Evolutionary conservation across 2,329 filamentous ascomycete species (phyloP).

Genomic region (Pseudogymnoascus sp.): DNA sequence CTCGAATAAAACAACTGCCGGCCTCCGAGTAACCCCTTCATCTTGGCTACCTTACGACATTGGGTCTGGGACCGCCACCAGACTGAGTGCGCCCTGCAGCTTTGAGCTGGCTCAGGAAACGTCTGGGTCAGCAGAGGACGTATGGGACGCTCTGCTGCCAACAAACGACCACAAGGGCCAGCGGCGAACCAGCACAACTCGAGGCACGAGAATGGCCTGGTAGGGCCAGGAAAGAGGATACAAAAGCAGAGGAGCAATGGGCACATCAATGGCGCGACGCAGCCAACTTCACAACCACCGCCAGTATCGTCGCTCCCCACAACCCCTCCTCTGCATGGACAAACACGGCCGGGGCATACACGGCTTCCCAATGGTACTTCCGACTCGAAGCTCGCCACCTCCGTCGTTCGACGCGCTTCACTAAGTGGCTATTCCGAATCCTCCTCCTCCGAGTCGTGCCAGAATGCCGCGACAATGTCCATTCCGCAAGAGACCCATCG

Average conservation of each 20-base stretch:
- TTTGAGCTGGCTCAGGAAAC: constrained; percentile 28
- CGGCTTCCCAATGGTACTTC: constrained; percentile 20
- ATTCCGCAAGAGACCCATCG: constrained; percentile 46
- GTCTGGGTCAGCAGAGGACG: constrained; percentile 30
- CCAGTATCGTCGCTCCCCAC: constrained; percentile 34
- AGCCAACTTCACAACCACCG: constrained; percentile 30
- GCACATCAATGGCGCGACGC: constrained; percentile 44
- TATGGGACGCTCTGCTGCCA: constrained; percentile 29
- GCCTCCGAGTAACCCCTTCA: background rate
- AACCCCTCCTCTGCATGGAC: constrained; percentile 33
- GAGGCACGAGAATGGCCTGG: constrained; percentile 81
- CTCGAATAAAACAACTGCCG: background rate
- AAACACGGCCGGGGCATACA: constrained; percentile 18
- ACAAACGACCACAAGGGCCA: constrained; percentile 35
- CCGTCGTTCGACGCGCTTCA: constrained; percentile 40
- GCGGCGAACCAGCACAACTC: constrained; percentile 60
- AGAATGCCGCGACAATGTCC: constrained; percentile 33
- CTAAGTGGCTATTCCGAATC: constrained; percentile 49
- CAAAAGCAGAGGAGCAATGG: constrained; percentile 48
- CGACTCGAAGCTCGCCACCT: constrained; percentile 23
- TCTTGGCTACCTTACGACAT: constrained; percentile 5
- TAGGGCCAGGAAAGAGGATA: constrained; percentile 64
- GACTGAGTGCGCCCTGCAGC: constrained; percentile 5
- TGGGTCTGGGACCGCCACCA: constrained; percentile 6
- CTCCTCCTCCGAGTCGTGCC: constrained; percentile 43